Base-by-base conservation (phyloP, 345 rosid genomes). In the Turritis glabra region DNA sequence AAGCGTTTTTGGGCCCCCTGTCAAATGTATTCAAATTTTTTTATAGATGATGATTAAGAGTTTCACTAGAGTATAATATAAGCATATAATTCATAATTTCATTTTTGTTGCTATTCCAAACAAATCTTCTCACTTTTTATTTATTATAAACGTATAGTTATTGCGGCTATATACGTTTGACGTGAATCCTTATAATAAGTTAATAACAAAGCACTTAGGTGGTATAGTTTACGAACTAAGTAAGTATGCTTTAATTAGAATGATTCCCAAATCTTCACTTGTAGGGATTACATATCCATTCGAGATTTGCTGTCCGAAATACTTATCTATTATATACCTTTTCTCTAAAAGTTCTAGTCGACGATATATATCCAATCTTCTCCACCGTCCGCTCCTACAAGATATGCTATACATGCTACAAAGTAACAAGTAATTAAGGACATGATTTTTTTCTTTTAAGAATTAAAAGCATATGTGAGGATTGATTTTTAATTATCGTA, bases 191-290 rank as follows among this genome's bases (percentile, higher is more conserved):
- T 62, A 50, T 15, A 40, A 23, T 61, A 23, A 61, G 22, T 61
- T 73, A 8, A 22, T 21, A 30, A 64, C 50, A 73, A 71, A 35
- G 35, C 47, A 73, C 29, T 73, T 64, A 33, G 56, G 37, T 48
- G 11, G 29, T 75, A 38, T 67, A 37, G 61, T 50, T 75, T 75
- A 75, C 29, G 30, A 51, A 67, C 29, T 67, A 51, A 67, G 63
- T 63, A 63, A 40, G 29, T 50, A 27, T 37, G n/a, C 56, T 60
- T 68, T 30, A 51, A 40, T 3, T 68, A 40, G 27, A 68, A 60
- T 41, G 74, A 68, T 68, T 75, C 69, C 46, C 57, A 68, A 75
- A 75, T 75, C 61, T 75, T 29, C 23, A 57, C 43, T 67, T 37
- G 54, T 58, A 22, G 19, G 73, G 48, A 51, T 69, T 51, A 40